Evolutionary conservation across 306 rosid genomes (phyloP).

Genomic region (Parietaria judaica): DNA sequence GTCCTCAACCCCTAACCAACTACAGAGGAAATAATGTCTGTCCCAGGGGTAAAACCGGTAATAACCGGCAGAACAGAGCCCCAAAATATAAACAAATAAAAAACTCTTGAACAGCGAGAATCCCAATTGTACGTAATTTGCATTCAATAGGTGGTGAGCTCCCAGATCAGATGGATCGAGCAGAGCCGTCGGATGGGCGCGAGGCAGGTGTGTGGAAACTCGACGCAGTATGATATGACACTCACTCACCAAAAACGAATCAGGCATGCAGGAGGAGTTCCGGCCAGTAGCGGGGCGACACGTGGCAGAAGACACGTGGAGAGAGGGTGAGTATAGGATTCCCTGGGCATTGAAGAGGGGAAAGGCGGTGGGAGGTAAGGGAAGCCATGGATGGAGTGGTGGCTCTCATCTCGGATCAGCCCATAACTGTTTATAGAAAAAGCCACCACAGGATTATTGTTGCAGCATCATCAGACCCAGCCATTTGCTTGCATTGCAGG

Average conservation of each 20-base stretch:
- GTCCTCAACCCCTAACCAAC: too few relatives aligned
- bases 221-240: neutral
- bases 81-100: neutral
- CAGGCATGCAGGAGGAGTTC: neutral
- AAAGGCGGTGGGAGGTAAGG: neutral
- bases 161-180: too few relatives aligned
- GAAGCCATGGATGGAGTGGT: constrained; percentile 30
- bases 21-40: neutral
- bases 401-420: constrained; percentile 12
- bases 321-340: constrained; percentile 11
- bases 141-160: too few relatives aligned
- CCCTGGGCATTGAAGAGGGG: constrained; percentile 3
- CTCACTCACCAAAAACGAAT: neutral
- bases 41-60: neutral
- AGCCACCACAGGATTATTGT: constrained; percentile 16
- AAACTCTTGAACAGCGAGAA: neutral
- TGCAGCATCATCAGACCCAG: constrained; percentile 15
- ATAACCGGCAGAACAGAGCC: neutral
- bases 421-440: constrained; percentile 39
- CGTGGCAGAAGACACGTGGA: constrained; percentile 3
- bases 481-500: constrained; percentile 3
- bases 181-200: constrained; percentile 1
- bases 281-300: constrained; percentile 7
- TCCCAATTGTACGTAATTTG: neutral
- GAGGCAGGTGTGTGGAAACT: constrained; percentile 7